Evolutionary conservation across 164 flowering plant species (phyloP), one percentile per base, ranked within the genome.

Genomic region (Magnolia officinalis): DNA sequence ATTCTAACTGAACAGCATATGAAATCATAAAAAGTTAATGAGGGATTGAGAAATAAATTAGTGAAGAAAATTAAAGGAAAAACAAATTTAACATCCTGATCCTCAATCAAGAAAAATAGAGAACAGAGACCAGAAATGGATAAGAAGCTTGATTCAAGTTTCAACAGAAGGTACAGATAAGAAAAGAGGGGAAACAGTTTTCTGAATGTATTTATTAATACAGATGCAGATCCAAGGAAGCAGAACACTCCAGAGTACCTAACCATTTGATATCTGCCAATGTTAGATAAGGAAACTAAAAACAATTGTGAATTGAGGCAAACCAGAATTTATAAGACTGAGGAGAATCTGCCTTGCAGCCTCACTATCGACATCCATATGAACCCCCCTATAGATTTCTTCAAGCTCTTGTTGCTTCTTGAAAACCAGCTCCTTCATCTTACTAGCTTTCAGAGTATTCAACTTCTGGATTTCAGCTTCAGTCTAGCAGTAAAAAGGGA

Each of bases 381-480:
- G 93, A 75, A 89, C 92, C 37, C 76, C 85, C 75, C 72, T 79
- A 79, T 85, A 91, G 18, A 91, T 90, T 85, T 89, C 90, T 80
- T 91, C 96, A 51, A 91, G 88, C 78, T 87, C 90, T 74, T 63
- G 78, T 77, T 90, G 93, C 86, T 85, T 86, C 86, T 87, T 90
- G 72, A 91, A 79, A 7, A 90, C 87, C 79, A 91, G 83, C 74
- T 90, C 96, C 81, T 86, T 90, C 91, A 90, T 87, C 83, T 88
- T 91, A 79, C 92, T 85, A 51, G 82, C 83, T 87, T 89, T 91
- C 70, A 87, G 75, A 80, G 78, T 55, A 79, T 87, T 89, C 81
- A 91, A 70, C 52, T 85, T 78, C 66, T 83, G 87, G 80, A 88
- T 90, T 85, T 90, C 93, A 79, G 79, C 78, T 78, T 87, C 90